Conservation (phyloP, 2,329 filamentous ascomycete genomes). For the Trichophyton schoenleinii region DNA sequence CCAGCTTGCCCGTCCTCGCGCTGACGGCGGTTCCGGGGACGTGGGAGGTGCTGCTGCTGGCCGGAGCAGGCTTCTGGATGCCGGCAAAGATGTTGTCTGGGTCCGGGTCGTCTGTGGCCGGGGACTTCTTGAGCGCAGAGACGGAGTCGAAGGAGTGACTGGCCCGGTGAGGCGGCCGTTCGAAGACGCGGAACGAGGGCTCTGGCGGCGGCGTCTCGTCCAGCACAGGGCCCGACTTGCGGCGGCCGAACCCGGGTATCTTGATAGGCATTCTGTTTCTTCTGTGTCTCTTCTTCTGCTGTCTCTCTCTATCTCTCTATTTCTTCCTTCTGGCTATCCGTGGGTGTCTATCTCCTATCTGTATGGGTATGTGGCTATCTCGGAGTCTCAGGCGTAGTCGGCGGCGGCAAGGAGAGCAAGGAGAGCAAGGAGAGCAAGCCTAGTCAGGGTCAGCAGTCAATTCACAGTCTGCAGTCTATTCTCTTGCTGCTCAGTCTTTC, state of each 20-base stretch:
- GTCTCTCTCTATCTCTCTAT: not conserved
- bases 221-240: conserved; percentile 44
- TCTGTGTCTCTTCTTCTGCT: not conserved
- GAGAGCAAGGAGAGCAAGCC: not conserved
- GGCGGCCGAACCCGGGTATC: conserved; percentile 40
- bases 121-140: conserved; percentile 20
- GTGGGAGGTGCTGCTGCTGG: conserved; percentile 13
- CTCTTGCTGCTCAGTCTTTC: not conserved
- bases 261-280: conserved; percentile 40
- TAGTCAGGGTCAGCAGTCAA: not conserved
- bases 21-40: not conserved
- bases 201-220: conserved; percentile 34
- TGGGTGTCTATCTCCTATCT: too few species aligned
- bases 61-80: conserved; percentile 23
- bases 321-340: not conserved
- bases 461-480: not conserved
- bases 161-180: conserved; percentile 32
- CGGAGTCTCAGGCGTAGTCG: not conserved
- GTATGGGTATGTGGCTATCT: not conserved
- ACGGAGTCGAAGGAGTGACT: conserved; percentile 34
- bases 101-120: conserved; percentile 26
- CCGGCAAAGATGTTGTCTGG: conserved; percentile 30
- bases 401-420: not conserved
- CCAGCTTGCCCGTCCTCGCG: conserved; percentile 16
- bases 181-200: conserved; percentile 43